phyloP scores from a whole-genome alignment of 2,329 filamentous ascomycete species.

The Hypoxylon sp. region DNA sequence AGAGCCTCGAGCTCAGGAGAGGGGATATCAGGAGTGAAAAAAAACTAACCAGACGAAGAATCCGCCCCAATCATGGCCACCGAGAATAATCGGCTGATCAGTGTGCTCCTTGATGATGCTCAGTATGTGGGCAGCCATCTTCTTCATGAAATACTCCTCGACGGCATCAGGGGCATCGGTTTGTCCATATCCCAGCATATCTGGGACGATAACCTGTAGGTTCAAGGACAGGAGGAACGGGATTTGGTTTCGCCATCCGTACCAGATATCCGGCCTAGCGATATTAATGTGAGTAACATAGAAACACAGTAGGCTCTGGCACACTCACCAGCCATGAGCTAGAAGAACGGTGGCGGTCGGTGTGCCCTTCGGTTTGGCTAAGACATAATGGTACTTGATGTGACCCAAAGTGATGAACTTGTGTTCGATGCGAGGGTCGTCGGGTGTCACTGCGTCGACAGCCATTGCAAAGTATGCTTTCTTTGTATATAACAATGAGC shows the following conservation, averaged over 20 bases:
- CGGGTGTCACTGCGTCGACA: slow-evolving; percentile 69
- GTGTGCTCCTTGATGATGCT: slow-evolving; percentile 69
- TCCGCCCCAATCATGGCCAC: slow-evolving; percentile 95
- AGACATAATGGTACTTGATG: slow-evolving; percentile 73
- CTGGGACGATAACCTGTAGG: slow-evolving; percentile 81
- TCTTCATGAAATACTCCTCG: slow-evolving; percentile 74
- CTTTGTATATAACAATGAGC: too few species aligned
- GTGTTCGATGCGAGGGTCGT: slow-evolving; percentile 73
- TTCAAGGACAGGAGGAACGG: slow-evolving; percentile 76
- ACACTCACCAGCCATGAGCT: slow-evolving; percentile 47
- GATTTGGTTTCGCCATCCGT: slow-evolving; percentile 91
- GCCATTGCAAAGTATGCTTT: too few species aligned
- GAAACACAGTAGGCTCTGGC: not conserved
- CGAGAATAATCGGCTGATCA: slow-evolving; percentile 73
- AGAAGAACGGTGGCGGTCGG: slow-evolving; percentile 60
- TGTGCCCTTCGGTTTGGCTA: slow-evolving; percentile 58
- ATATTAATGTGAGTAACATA: slow-evolving; percentile 44
- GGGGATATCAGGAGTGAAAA: not conserved
- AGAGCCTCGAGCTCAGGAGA: too few species aligned
- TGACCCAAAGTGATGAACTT: slow-evolving; percentile 71
- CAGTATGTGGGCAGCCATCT: slow-evolving; percentile 76
- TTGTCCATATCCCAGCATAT: slow-evolving; percentile 86
- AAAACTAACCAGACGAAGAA: slow-evolving; percentile 68
- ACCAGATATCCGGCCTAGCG: slow-evolving; percentile 83
- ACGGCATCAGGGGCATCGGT: slow-evolving; percentile 73